Conservation (phyloP, 176 grass and related monocot genomes). For the Oryza coarctata region DNA sequence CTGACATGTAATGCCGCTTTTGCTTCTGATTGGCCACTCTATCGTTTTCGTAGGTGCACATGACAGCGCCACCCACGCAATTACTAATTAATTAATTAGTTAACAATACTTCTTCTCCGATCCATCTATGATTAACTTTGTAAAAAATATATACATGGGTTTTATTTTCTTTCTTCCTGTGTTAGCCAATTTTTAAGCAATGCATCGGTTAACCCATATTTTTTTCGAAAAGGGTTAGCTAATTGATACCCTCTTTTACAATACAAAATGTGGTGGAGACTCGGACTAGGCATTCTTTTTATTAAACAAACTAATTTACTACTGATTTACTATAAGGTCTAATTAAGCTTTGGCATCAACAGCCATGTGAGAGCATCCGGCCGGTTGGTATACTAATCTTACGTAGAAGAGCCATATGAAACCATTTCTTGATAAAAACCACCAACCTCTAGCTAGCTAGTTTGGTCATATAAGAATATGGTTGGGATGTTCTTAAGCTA, state of each 20-base stretch:
- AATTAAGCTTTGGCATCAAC: neutral
- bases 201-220: neutral
- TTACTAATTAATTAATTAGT: neutral
- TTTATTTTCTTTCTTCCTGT: neutral
- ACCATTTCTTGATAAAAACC: neutral
- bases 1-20: constrained; percentile 16
- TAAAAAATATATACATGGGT: neutral
- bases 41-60: constrained; percentile 31
- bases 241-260: neutral
- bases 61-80: constrained; percentile 35
- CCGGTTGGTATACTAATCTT: neutral
- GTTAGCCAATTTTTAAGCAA: neutral
- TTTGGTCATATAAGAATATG: neutral
- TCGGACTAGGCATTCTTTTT: neutral
- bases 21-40: constrained; percentile 13
- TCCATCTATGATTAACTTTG: neutral
- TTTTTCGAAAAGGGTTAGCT: neutral
- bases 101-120: neutral
- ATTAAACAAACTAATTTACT: neutral
- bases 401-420: neutral
- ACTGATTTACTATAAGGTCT: neutral
- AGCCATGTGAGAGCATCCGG: neutral
- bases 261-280: neutral
- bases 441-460: neutral
- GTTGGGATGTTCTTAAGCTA: neutral